Conservation (phyloP, 2,329 filamentous ascomycete species). For the Pseudocercospora fijiensis region DNA sequence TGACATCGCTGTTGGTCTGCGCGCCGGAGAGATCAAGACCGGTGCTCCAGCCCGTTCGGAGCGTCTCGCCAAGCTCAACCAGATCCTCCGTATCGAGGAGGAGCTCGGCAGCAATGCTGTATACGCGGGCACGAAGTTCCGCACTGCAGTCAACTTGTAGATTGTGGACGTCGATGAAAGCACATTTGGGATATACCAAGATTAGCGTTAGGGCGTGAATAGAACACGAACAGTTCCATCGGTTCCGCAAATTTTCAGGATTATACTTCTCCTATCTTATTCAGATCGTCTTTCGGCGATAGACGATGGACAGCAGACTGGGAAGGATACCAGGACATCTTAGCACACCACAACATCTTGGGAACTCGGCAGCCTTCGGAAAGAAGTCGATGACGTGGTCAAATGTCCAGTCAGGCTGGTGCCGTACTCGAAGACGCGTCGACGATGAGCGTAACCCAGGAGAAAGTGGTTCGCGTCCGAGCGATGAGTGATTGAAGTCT, state of each 20-base stretch:
- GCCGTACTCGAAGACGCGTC: too few relatives aligned
- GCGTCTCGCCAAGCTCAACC: conserved; percentile 99
- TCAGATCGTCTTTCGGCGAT: not conserved
- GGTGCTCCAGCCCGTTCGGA: conserved; percentile 94
- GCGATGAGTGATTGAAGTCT: too few relatives aligned
- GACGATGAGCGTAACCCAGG: too few relatives aligned
- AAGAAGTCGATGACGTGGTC: too few relatives aligned
- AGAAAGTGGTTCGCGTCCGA: too few relatives aligned
- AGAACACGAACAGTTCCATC: conserved; percentile 4
- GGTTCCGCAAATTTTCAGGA: not conserved
- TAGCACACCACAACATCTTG: too few relatives aligned
- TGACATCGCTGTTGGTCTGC: conserved; percentile 95
- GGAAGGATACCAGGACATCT: too few relatives aligned
- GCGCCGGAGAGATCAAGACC: conserved; percentile 97
- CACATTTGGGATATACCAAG: not conserved
- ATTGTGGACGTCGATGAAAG: conserved; percentile 20
- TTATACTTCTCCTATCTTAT: not conserved
- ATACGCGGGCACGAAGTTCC: conserved; percentile 91
- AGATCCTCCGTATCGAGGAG: conserved; percentile 99
- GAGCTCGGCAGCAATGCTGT: conserved; percentile 89
- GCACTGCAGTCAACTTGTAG: conserved; percentile 85
- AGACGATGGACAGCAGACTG: not conserved
- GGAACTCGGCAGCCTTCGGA: too few relatives aligned
- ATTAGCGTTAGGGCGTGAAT: not conserved
- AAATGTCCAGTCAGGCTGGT: too few relatives aligned